phyloP scores from a whole-genome alignment of 768 basidiomycete species.

The Amanita exitialis region DNA sequence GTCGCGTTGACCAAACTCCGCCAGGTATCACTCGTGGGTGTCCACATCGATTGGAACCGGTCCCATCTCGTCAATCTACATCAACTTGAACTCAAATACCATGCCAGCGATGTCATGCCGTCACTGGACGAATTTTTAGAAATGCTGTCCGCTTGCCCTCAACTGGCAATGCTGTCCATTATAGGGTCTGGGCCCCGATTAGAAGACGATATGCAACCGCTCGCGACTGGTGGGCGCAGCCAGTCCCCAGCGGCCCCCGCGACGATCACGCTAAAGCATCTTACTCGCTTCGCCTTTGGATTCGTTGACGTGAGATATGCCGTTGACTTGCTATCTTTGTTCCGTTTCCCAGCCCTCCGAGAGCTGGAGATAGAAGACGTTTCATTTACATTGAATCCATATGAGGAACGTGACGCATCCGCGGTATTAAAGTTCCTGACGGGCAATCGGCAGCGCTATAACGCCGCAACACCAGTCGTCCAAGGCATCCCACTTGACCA shows the following conservation, averaged over 20 bases:
- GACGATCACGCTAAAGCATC: conserved; percentile 7
- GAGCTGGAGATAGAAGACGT: conserved; percentile 37
- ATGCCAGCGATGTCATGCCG: conserved; percentile 48
- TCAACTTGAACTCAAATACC: conserved; percentile 43
- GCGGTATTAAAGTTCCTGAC: conserved; percentile 3
- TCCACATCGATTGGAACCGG: conserved; percentile 44
- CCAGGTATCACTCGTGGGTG: conserved; percentile 39
- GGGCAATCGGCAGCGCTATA: neutral
- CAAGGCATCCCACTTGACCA: neutral
- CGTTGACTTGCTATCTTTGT: conserved; percentile 24
- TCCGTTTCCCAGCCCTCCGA: conserved; percentile 27
- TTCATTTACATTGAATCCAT: conserved; percentile 14
- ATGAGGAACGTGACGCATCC: conserved; percentile 4
- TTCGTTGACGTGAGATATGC: conserved; percentile 32
- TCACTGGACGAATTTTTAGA: conserved; percentile 32
- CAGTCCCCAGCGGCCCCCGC: neutral
- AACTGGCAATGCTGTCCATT: conserved; percentile 33
- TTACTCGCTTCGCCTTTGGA: conserved; percentile 29
- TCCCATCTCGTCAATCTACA: conserved; percentile 31
- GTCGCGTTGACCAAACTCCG: conserved; percentile 21
- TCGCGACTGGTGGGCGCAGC: neutral
- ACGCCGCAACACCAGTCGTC: neutral
- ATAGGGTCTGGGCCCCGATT: conserved; percentile 44
- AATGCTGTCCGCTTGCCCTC: conserved; percentile 31
- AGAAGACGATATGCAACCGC: conserved; percentile 1